Evolutionary conservation across 305 asterid genomes (phyloP), one percentile per base, ranked within the genome.

Genomic region (Euphrasia arctica): DNA sequence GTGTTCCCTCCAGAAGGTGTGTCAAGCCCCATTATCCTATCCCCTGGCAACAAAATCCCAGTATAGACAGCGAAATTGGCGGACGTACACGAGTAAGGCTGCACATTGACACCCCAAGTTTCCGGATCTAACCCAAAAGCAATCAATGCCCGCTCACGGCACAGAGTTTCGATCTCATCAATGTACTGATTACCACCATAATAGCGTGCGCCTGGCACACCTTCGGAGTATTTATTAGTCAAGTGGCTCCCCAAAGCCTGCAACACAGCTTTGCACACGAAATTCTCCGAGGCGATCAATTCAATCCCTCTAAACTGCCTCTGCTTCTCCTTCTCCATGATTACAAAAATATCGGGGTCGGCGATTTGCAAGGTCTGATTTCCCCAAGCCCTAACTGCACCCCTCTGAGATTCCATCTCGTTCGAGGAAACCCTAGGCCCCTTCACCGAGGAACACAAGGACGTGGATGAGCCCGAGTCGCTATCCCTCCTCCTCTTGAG

Each of bases 11-110:
- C 96, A 31, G 95, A 89, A 0, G 95, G 96, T 3, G 91, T 78
- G 71, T 89, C 96, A 75, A 89, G 68, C 61, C 96, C 96, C 93
- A 89, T 89, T 67, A 89, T 89, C 77, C 96, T 73, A 81, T 89
- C 96, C 52, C 91, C 90, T 2, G 96, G 96, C 29, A 81, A 68
- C 70, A 89, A 69, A 63, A 89, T 76, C 27, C 90, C 96, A 0
- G 95, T 84, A 64, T 86, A 89, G 11, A 85, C 95, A 13, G 96
- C 87, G 63, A 89, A 89, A 73, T 89, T 89, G 9, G 95, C 96
- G n/a, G 96, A 83, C 0, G 96, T 84, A 56, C 96, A 83, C 1
- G 90, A 84, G 76, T 89, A 89, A 9, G 96, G 87, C 50, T 89
- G 96, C 56, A 89, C 96, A 74, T 89, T 89, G 51, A 89, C 96